These are phyloP conservation scores for Chalciporus sphaerocephalus DNA, from an alignment of 768 basidiomycete genomes.

Conservation along the genomic window DNA sequence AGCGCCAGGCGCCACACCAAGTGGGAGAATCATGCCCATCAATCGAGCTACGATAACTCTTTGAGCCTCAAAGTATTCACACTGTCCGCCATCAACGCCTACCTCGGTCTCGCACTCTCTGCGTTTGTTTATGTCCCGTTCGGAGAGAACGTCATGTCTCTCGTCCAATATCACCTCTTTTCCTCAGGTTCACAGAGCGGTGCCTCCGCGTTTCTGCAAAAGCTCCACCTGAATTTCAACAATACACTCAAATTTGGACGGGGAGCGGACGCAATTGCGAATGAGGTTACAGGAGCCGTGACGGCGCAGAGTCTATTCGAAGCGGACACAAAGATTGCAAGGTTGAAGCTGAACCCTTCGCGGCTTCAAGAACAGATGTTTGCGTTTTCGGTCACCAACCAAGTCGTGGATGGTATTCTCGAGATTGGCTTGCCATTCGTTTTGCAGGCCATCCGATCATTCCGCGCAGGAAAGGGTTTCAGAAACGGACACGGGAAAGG, in stretches of 20 bases:
- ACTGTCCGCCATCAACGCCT: slow-evolving; percentile 84
- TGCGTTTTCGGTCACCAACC: slow-evolving; percentile 87
- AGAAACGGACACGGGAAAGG: slow-evolving; percentile 21
- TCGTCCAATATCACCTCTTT: slow-evolving; percentile 35
- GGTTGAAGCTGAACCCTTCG: slow-evolving; percentile 57
- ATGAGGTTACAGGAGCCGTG: slow-evolving; percentile 13
- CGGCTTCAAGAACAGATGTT: slow-evolving; percentile 90
- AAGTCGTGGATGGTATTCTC: slow-evolving; percentile 69
- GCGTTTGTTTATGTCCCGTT: slow-evolving; percentile 96
- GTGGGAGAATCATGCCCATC: slow-evolving; percentile 91
- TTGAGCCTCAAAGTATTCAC: slow-evolving; percentile 90
- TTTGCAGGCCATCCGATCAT: slow-evolving; percentile 51
- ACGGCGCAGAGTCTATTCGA: slow-evolving; percentile 42
- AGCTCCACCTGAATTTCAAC: slow-evolving; percentile 20
- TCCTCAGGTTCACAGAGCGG: slow-evolving; percentile 12
- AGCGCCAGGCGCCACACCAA: slow-evolving; percentile 66
- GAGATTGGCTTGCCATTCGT: slow-evolving; percentile 83
- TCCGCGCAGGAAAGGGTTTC: slow-evolving; percentile 43
- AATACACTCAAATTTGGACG: slow-evolving; percentile 30
- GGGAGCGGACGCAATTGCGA: slow-evolving; percentile 13
- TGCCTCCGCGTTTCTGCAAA: slow-evolving; percentile 19
- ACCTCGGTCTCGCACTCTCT: slow-evolving; percentile 86
- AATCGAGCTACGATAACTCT: slow-evolving; percentile 70
- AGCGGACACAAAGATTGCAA: slow-evolving; percentile 44
- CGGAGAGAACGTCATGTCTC: slow-evolving; percentile 75